Conservation (phyloP, 805 yeast genomes). For the Danielia oregonensis region DNA sequence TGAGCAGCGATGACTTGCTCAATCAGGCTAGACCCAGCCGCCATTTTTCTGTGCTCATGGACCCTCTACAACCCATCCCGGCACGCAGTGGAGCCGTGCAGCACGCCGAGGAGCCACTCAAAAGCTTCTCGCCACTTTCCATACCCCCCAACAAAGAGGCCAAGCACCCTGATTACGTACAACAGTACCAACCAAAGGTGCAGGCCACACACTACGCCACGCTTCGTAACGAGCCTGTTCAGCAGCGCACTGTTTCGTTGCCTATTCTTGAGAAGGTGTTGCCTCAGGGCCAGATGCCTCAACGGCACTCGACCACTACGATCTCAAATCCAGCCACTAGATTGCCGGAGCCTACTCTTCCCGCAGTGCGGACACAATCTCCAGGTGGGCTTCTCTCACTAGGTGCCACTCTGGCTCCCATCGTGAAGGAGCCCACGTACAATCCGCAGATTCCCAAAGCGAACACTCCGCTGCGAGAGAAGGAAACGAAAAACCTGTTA, state of each 20-base stretch:
- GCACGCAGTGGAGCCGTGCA: slow-evolving; percentile 5
- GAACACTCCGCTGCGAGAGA: slow-evolving; percentile 1
- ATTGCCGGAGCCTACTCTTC: not conserved
- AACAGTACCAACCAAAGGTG: not conserved
- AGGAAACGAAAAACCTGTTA: slow-evolving; percentile 18
- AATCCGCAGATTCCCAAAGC: not conserved
- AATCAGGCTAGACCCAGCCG: slow-evolving; percentile 18
- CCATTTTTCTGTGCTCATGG: slow-evolving; percentile 39
- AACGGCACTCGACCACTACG: slow-evolving; percentile 5
- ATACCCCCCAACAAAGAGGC: slow-evolving; percentile 1
- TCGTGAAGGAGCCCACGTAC: not conserved
- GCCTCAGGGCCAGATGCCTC: slow-evolving; percentile 8
- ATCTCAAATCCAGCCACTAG: not conserved
- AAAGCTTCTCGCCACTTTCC: not conserved
- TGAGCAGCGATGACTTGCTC: slow-evolving; percentile 4
- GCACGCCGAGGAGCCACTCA: not conserved
- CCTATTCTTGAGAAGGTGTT: not conserved
- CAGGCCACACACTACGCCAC: not conserved
- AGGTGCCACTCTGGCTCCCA: not conserved
- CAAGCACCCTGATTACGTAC: not conserved
- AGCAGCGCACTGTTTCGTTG: not conserved
- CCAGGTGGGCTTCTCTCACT: too few species aligned
- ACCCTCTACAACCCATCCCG: slow-evolving; percentile 32
- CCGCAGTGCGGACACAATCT: not conserved
- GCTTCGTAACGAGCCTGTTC: not conserved